phyloP scores from a whole-genome alignment of 2,329 filamentous ascomycete species.

The Talaromyces amestolkiae region DNA sequence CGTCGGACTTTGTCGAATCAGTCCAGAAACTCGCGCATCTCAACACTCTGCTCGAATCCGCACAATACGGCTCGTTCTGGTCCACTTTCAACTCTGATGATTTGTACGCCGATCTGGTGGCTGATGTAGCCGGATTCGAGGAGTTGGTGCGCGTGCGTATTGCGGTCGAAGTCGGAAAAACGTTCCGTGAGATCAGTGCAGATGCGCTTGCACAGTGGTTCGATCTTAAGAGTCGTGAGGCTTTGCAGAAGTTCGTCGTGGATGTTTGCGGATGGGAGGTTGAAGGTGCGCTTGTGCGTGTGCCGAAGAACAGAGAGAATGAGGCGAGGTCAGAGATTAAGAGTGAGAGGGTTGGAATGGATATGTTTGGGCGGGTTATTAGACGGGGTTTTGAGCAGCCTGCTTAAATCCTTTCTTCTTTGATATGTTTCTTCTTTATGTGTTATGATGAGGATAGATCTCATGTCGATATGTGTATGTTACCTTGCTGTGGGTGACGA shows the following conservation, averaged over 20 bases:
- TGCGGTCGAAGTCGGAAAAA: conserved; percentile 78
- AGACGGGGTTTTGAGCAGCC: conserved; percentile 83
- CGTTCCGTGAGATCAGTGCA: conserved; percentile 70
- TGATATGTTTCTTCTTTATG: conserved; percentile 18
- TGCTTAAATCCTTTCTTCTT: conserved; percentile 46
- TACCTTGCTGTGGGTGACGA: conserved; percentile 4
- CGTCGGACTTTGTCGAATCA: conserved; percentile 70
- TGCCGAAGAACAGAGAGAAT: conserved; percentile 94
- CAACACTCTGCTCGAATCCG: conserved; percentile 82
- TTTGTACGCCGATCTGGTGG: conserved; percentile 90
- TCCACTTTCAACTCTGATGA: conserved; percentile 87
- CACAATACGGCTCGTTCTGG: conserved; percentile 93
- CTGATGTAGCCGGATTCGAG: conserved; percentile 93
- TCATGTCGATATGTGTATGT: conserved; percentile 16
- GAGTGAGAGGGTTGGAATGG: conserved; percentile 76
- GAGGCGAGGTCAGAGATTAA: conserved; percentile 96
- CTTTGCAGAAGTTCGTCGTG: conserved; percentile 72
- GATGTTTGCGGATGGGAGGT: conserved; percentile 87
- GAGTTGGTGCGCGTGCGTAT: conserved; percentile 89
- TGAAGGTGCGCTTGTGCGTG: conserved; percentile 60
- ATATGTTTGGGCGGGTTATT: conserved; percentile 63
- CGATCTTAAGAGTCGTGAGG: conserved; percentile 63
- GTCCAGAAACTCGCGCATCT: conserved; percentile 81
- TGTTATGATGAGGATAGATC: conserved; percentile 17
- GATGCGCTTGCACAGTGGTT: conserved; percentile 72